Conservation (phyloP, 768 basidiomycete genomes). For the Epithele typhae region DNA sequence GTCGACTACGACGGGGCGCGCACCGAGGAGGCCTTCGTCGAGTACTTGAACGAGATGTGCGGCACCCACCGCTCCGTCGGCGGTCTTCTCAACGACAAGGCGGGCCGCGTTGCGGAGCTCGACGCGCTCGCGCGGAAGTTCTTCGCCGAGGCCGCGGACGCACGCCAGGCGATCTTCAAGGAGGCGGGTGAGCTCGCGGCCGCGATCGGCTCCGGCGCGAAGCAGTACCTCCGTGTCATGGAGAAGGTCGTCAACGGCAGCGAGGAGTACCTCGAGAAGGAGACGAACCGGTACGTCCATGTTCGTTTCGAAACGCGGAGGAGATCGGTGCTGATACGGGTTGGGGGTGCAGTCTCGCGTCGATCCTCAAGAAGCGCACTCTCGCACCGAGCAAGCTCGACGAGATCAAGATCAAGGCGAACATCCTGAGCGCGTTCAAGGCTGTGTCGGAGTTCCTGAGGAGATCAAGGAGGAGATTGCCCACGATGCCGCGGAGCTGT, state of each 20-base stretch:
- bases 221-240: constrained; percentile 89
- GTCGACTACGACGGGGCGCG: constrained; percentile 69
- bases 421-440: constrained; percentile 70
- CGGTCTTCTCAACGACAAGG: constrained; percentile 80
- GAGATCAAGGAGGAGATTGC: constrained; percentile 21
- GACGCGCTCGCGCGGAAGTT: constrained; percentile 77
- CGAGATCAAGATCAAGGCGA: constrained; percentile 89
- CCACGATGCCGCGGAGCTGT: constrained; percentile 19
- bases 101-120: constrained; percentile 74
- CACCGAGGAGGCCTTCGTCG: constrained; percentile 69
- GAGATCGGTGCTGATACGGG: too few relatives aligned
- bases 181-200: constrained; percentile 56
- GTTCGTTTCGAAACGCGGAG: constrained; percentile 5
- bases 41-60: constrained; percentile 81
- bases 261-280: constrained; percentile 80
- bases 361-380: constrained; percentile 73
- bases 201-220: constrained; percentile 47
- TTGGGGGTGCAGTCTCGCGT: constrained; percentile 11
- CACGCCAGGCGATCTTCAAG: constrained; percentile 57
- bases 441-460: constrained; percentile 12
- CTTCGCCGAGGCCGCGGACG: constrained; percentile 52
- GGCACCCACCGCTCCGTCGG: constrained; percentile 80
- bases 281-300: constrained; percentile 65
- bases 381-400: constrained; percentile 79
- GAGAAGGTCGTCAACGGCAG: constrained; percentile 72